Evolutionary conservation across 1,139 yeast species (phyloP).

Genomic region (Pichia sp.): DNA sequence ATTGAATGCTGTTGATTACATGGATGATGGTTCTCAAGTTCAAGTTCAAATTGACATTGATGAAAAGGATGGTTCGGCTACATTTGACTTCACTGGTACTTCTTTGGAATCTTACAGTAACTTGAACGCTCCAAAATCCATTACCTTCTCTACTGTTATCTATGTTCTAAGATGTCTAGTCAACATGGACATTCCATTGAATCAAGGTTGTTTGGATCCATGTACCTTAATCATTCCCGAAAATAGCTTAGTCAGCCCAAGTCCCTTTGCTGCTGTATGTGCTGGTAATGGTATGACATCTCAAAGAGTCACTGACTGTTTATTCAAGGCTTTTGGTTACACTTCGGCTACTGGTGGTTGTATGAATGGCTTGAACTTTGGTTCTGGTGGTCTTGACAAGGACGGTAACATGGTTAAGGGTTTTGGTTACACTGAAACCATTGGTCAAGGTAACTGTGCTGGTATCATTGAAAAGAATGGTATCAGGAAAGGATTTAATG

Average conservation of each 20-base stretch:
- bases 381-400: conserved; percentile 32
- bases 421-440: conserved; percentile 39
- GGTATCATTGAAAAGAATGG: conserved; percentile 1
- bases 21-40: conserved; percentile 58
- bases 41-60: conserved; percentile 33
- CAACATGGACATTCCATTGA: conserved; percentile 37
- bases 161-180: conserved; percentile 37
- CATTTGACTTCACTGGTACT: conserved; percentile 51
- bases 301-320: conserved; percentile 37
- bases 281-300: conserved; percentile 44
- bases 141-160: conserved; percentile 36
- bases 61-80: conserved; percentile 36
- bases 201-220: conserved; percentile 41
- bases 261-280: conserved; percentile 37
- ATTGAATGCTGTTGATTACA: conserved; percentile 42
- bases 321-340: conserved; percentile 35
- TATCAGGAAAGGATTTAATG: conserved; percentile 11
- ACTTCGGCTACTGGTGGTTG: conserved; percentile 39
- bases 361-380: conserved; percentile 38
- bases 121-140: conserved; percentile 37
- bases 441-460: conserved; percentile 16
- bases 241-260: conserved; percentile 33
- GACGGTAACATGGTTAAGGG: conserved; percentile 30
- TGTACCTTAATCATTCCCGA: conserved; percentile 33
- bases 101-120: conserved; percentile 36